Conservation (phyloP, 1,139 yeast species). For the Yamadazyma sp. region DNA sequence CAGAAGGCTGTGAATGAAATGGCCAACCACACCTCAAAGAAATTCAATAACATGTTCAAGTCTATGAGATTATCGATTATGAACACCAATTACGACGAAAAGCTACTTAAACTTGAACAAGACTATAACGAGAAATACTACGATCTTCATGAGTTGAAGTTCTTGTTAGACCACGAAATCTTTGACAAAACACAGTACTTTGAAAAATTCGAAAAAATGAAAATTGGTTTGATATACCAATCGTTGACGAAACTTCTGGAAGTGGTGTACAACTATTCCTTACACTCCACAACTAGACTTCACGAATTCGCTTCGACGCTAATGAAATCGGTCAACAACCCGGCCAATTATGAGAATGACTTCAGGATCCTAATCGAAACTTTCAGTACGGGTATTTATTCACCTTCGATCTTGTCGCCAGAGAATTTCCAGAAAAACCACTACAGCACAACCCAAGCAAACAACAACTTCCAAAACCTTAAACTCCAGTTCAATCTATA, state of each 20-base stretch:
- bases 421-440: constrained; percentile 23
- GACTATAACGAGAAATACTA: constrained; percentile 34
- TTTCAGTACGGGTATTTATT: constrained; percentile 42
- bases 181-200: constrained; percentile 22
- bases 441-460: constrained; percentile 28
- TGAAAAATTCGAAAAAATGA: constrained; percentile 38
- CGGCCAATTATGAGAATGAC: constrained; percentile 30
- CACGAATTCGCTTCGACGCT: constrained; percentile 28
- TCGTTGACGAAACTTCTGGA: constrained; percentile 40
- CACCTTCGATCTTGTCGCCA: constrained; percentile 36
- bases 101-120: constrained; percentile 27
- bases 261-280: constrained; percentile 29
- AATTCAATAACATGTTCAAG: constrained; percentile 32
- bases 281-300: constrained; percentile 27
- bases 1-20: constrained; percentile 24
- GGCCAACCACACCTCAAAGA: constrained; percentile 27
- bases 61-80: constrained; percentile 30
- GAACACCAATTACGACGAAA: constrained; percentile 33
- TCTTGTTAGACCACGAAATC: constrained; percentile 32
- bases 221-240: constrained; percentile 35
- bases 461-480: constrained; percentile 40
- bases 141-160: constrained; percentile 32
- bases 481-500: constrained; percentile 39
- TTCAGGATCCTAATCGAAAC: constrained; percentile 23
- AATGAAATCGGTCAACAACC: constrained; percentile 25